A percentile compares a stretch with the other conserved stretches of the same genome.
These are phyloP conservation scores for Aquilaria malaccensis DNA, from an alignment of 345 rosid genomes.

Conservation along the genomic window DNA sequence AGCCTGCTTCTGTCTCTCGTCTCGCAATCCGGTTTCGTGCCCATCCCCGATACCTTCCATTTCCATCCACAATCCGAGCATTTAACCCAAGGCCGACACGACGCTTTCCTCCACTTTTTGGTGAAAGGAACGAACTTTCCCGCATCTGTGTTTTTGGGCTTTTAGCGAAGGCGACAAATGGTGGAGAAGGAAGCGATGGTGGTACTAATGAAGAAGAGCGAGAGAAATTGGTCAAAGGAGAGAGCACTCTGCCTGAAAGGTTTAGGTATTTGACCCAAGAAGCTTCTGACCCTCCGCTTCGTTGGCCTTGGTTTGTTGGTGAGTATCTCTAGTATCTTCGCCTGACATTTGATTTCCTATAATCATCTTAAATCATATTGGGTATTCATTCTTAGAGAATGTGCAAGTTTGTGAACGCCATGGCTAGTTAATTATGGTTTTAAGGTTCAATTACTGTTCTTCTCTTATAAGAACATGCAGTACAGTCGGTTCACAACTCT, in stretches of 20 bases:
- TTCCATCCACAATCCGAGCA: conserved; percentile 9
- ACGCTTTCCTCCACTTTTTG: conserved; percentile 1
- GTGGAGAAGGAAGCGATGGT: conserved; percentile 17
- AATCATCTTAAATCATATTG: no score
- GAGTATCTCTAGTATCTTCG: conserved; percentile 11
- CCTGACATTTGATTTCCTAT: neutral
- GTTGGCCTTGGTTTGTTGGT: conserved; percentile 92
- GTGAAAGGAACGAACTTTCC: conserved; percentile 14
- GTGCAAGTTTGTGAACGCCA: no score
- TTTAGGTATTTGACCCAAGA: conserved; percentile 77
- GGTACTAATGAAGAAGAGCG: conserved; percentile 41
- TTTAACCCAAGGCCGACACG: conserved; percentile 1
- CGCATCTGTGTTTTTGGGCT: conserved; percentile 17
- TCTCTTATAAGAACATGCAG: no score
- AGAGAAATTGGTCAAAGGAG: conserved; percentile 48
- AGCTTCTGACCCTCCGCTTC: conserved; percentile 58
- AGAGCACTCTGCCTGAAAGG: conserved; percentile 85
- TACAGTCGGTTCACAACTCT: no score
- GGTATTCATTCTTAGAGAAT: no score
- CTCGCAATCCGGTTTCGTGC: neutral
- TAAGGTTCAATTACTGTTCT: no score
- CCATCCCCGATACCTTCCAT: conserved; percentile 1
- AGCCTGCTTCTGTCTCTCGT: conserved; percentile 14
- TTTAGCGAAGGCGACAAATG: conserved; percentile 28
- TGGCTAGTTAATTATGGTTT: no score